Evolutionary conservation across 768 basidiomycete species (phyloP).

Genomic region (Tulasnella sp.): DNA sequence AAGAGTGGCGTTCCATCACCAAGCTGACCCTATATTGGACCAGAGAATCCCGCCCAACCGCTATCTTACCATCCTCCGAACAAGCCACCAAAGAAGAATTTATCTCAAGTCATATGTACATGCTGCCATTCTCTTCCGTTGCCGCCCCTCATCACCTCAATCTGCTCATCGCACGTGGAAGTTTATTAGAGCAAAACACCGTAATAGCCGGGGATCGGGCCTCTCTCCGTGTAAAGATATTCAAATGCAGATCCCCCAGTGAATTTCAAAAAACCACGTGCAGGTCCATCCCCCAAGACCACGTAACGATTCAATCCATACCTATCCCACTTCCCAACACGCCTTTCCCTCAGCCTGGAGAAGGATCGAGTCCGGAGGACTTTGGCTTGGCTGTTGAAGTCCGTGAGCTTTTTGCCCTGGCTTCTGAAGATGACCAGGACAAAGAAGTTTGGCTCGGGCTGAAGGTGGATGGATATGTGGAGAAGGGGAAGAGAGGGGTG

Average conservation of each 20-base stretch:
- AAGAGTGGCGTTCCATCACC: too few relatives aligned
- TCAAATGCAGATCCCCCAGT: neutral
- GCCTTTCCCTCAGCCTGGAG: conserved; percentile 66
- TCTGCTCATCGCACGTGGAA: conserved; percentile 6
- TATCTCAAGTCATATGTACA: neutral
- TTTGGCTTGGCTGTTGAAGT: conserved; percentile 46
- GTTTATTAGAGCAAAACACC: neutral
- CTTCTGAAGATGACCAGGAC: too few relatives aligned
- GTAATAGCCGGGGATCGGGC: neutral
- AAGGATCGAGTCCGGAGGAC: conserved; percentile 75
- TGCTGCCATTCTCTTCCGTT: conserved; percentile 15
- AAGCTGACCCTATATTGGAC: neutral
- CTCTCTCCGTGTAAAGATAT: conserved; percentile 11
- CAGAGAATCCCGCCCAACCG: neutral
- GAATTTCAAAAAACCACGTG: neutral
- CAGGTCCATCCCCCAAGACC: neutral
- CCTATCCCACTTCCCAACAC: conserved; percentile 60
- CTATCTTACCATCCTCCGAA: neutral
- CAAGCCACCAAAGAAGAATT: neutral
- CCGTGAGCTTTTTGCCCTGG: neutral
- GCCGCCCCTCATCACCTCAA: neutral
- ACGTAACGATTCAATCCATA: conserved; percentile 49
- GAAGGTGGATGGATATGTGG: conserved; percentile 46
- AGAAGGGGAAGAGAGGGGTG: conserved; percentile 45
- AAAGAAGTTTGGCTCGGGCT: conserved; percentile 5